Conservation (phyloP, 2,329 filamentous ascomycete genomes). For the Endothia cerciana region DNA sequence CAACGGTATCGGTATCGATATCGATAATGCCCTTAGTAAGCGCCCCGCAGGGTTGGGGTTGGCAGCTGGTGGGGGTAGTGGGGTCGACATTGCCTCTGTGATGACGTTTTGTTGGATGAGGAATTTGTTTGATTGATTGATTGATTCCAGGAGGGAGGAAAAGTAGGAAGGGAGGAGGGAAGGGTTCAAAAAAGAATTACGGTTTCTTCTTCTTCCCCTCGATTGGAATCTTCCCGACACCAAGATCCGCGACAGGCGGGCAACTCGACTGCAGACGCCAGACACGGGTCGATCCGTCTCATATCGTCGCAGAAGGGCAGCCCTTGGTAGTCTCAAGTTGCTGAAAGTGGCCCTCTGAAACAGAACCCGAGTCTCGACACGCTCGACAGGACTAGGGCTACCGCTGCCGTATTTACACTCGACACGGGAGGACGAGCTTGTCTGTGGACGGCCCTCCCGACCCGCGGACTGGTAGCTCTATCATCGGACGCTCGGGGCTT, state of each 20-base stretch:
- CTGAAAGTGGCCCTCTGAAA: constrained; percentile 3
- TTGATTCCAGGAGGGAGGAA: not conserved
- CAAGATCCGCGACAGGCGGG: not conserved
- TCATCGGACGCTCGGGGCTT: not conserved
- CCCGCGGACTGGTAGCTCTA: not conserved
- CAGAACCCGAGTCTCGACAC: not conserved
- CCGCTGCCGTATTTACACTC: not conserved
- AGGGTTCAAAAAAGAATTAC: not conserved
- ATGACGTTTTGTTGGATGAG: constrained; percentile 10
- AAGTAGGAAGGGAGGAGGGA: too few relatives aligned
- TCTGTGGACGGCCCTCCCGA: not conserved
- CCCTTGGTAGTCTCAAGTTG: not conserved
- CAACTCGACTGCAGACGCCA: not conserved
- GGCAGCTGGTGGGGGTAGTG: too few relatives aligned
- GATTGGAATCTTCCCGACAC: not conserved
- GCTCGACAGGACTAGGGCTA: not conserved
- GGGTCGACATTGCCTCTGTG: not conserved
- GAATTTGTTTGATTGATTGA: too few relatives aligned
- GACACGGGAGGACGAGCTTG: not conserved
- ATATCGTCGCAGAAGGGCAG: not conserved
- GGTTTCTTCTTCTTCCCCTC: not conserved
- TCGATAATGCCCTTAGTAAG: constrained; percentile 22
- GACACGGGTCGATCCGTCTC: not conserved
- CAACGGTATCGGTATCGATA: too few relatives aligned
- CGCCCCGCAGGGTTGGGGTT: constrained; percentile 8